A percentile compares a stretch with the other conserved stretches of the same genome.
These are phyloP conservation scores for Lumnitzera littorea DNA, from an alignment of 345 rosid genomes.

Conservation along the genomic window DNA sequence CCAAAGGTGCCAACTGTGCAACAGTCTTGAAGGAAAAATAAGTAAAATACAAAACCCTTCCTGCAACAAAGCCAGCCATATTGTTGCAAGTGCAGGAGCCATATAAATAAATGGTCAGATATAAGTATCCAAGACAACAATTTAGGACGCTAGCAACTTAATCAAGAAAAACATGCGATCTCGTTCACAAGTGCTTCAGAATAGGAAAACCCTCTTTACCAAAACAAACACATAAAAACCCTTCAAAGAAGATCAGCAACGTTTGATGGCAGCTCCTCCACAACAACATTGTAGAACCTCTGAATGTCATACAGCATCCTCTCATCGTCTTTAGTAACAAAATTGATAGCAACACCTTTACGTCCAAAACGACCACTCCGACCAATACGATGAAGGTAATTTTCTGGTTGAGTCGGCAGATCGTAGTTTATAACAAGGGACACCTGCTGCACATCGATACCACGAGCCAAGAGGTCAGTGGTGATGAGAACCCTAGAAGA, in stretches of 20 bases:
- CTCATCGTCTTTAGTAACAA: conserved; percentile 33
- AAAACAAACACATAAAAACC: conserved; percentile 18
- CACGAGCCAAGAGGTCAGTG: conserved; percentile 43
- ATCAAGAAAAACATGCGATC: not conserved
- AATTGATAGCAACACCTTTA: conserved; percentile 45
- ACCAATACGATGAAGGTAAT: conserved; percentile 49
- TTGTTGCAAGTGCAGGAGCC: conserved; percentile 19
- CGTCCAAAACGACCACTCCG: conserved; percentile 47
- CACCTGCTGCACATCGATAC: conserved; percentile 51
- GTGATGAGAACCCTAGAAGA: conserved; percentile 48
- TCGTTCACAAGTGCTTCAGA: conserved; percentile 21
- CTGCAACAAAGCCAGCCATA: conserved; percentile 18
- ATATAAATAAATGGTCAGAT: conserved; percentile 30
- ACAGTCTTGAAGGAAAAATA: not conserved
- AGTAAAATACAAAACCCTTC: conserved; percentile 3
- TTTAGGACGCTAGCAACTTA: conserved; percentile 4
- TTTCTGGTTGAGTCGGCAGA: conserved; percentile 46
- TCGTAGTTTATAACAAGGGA: conserved; percentile 46
- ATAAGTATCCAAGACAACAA: conserved; percentile 16
- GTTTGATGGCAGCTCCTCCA: conserved; percentile 44
- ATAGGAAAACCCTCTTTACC: conserved; percentile 23
- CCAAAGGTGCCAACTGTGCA: too few species aligned
- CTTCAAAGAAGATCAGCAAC: conserved; percentile 45
- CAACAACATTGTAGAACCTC: conserved; percentile 56
- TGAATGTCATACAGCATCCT: conserved; percentile 49